Evolutionary conservation across 306 rosid genomes (phyloP), one percentile per base, ranked within the genome.

Genomic region (Prunus davidiana): DNA sequence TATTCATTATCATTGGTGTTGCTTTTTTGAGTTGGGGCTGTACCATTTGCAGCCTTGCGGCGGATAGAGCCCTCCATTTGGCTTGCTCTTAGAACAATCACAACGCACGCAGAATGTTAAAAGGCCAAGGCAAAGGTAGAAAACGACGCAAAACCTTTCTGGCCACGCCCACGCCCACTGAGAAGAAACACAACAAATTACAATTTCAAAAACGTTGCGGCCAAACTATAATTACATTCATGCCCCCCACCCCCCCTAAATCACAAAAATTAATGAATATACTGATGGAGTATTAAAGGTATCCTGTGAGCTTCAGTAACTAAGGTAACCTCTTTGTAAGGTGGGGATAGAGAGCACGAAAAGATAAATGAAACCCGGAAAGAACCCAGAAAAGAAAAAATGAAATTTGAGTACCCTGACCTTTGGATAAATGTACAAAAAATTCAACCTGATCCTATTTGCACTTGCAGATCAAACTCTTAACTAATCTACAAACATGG

Each of bases 361-460:
- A 50, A 8, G 52, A 25, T 78, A n/a, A 24, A 32, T 32, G 47
- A 61, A 49, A 12, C 30, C 22, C 22, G 10, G 18, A 60, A 60
- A 60, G n/a, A 60, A 60, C 38, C 2, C 41, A n/a, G 43, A 69
- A 38, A 11, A 13, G 12, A 18, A 19, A 61, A 58, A 16, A 63
- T 5, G 12, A 63, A 66, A 47, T 61, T 67, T n/a, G 77, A 64
- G 38, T 25, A 71, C 74, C 80, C 74, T 55, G 83, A 41, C 50
- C 58, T 38, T 38, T 41, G 43, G 64, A 52, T 27, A 63, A 72
- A 82, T 69, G 77, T 46, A 73, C 66, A 69, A 49, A 51, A 58
- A 45, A 61, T 69, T 67, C 77, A 64, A 79, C 83, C 79, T 67
- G 75, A 74, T 66, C 74, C 83, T 74, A 57, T 49, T 30, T 51